Percentiles rank a stretch among this genome's conserved stretches.
Evolutionary conservation across 352 stramenopile genomes (phyloP).

Genomic region (Phytophthora crassamura): DNA sequence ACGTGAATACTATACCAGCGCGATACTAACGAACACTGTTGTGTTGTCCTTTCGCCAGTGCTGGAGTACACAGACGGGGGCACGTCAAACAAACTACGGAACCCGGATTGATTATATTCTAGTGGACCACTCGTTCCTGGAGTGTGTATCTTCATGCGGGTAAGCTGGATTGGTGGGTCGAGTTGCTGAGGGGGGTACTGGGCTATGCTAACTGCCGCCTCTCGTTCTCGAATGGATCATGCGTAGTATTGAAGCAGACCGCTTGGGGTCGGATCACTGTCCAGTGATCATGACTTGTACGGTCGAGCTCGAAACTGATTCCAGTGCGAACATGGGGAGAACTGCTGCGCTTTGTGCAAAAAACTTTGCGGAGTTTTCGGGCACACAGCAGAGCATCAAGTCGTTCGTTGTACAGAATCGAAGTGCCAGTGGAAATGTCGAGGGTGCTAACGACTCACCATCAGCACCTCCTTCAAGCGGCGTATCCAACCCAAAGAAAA

Average conservation of each 20-base stretch:
- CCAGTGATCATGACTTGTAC: conserved; percentile 61
- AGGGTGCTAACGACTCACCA: conserved; percentile 1
- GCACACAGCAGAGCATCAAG: conserved; percentile 76
- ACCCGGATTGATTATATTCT: conserved; percentile 93
- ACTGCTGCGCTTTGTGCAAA: conserved; percentile 69
- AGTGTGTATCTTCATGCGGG: conserved; percentile 63
- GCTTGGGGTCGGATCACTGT: conserved; percentile 81
- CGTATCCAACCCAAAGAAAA: conserved; percentile 11
- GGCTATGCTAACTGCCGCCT: no score
- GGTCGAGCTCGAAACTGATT: conserved; percentile 39
- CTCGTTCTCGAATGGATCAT: neutral
- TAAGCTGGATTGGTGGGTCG: conserved; percentile 23
- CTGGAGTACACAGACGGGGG: conserved; percentile 88
- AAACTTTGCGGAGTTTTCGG: conserved; percentile 79
- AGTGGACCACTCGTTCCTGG: conserved; percentile 58
- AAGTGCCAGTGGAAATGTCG: conserved; percentile 1
- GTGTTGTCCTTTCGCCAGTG: conserved; percentile 46
- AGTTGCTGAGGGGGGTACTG: no score
- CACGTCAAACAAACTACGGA: conserved; percentile 91
- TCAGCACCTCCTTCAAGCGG: neutral
- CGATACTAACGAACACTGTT: no score
- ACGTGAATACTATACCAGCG: no score
- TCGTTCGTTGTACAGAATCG: conserved; percentile 40
- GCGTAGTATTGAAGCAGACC: conserved; percentile 57
- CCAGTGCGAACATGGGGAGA: conserved; percentile 21